These are phyloP conservation scores for Casuarina cunninghamiana DNA, from an alignment of 306 rosid species.

Conservation along the genomic window DNA sequence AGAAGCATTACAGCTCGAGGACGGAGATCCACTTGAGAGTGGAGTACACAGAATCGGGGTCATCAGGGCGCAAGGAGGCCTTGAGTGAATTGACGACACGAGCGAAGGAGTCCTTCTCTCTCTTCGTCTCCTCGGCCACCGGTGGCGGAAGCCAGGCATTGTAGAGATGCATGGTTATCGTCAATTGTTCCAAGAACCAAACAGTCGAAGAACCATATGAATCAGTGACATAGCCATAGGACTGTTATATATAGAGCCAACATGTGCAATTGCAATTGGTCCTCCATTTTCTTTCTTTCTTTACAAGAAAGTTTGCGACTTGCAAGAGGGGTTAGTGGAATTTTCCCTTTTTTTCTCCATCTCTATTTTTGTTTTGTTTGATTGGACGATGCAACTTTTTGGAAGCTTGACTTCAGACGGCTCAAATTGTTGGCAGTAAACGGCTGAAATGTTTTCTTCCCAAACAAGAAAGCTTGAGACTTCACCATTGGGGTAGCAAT, in stretches of 20 bases:
- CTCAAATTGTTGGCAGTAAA: too few relatives aligned
- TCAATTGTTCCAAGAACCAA: too few relatives aligned
- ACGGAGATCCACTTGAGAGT: conserved; percentile 89
- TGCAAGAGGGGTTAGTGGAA: too few relatives aligned
- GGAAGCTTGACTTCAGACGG: too few relatives aligned
- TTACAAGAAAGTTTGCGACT: conserved; percentile 24
- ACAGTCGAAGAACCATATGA: not conserved
- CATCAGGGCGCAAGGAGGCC: conserved; percentile 52
- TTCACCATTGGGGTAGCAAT: too few relatives aligned
- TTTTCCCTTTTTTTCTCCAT: too few relatives aligned
- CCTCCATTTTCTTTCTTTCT: conserved; percentile 17
- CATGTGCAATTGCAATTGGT: not conserved
- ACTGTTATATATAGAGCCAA: not conserved
- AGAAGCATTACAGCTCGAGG: conserved; percentile 75
- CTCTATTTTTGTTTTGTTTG: too few relatives aligned
- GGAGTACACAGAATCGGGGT: conserved; percentile 84
- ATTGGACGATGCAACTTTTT: too few relatives aligned
- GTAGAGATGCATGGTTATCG: conserved; percentile 75
- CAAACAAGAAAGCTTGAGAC: too few relatives aligned
- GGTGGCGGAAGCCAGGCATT: conserved; percentile 99
- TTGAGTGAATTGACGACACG: conserved; percentile 58
- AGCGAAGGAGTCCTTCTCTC: conserved; percentile 73
- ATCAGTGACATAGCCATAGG: not conserved
- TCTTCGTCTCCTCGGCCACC: conserved; percentile 63
- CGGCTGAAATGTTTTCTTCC: too few relatives aligned